Evolutionary conservation across 169 alveolate species (phyloP).

Genomic region (Cryptosporidium bovis): DNA sequence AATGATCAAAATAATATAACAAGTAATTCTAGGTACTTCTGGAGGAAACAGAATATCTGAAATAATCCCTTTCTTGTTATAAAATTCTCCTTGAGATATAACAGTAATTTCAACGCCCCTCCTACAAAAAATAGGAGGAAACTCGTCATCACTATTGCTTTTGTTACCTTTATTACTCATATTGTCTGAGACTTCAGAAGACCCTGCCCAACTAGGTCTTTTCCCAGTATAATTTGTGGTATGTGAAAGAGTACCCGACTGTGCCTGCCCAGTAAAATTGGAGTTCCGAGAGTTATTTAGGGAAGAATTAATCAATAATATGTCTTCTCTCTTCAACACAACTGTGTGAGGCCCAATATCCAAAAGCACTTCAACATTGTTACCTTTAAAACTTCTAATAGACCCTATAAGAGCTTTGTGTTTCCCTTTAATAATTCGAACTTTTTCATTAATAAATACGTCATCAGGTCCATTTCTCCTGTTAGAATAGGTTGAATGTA

Average conservation of each 20-base stretch:
- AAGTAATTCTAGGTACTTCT: constrained; percentile 63
- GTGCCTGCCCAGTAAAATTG: constrained; percentile 47
- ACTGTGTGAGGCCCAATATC: constrained; percentile 73
- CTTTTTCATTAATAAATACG: constrained; percentile 39
- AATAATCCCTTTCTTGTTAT: constrained; percentile 46
- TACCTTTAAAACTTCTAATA: constrained; percentile 62
- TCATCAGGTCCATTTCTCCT: constrained; percentile 73
- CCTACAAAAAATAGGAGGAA: constrained; percentile 56
- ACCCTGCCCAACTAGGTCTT: constrained; percentile 57
- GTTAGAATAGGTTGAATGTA: not conserved
- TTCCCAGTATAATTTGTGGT: not conserved
- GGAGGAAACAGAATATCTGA: constrained; percentile 63
- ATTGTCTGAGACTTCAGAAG: not conserved
- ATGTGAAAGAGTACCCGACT: constrained; percentile 15
- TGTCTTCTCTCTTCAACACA: constrained; percentile 55
- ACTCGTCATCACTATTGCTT: not conserved
- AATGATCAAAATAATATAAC: constrained; percentile 43
- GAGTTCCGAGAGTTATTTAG: constrained; percentile 15
- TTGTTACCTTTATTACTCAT: too few relatives aligned
- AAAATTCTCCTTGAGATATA: constrained; percentile 68
- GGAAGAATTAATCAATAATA: constrained; percentile 31
- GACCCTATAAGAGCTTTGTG: constrained; percentile 69
- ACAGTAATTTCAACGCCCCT: constrained; percentile 68
- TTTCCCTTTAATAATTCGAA: constrained; percentile 35
- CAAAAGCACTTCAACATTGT: constrained; percentile 51